Evolutionary conservation across 306 rosid species (phyloP).

Genomic region (Fragaria nilgerrensis): DNA sequence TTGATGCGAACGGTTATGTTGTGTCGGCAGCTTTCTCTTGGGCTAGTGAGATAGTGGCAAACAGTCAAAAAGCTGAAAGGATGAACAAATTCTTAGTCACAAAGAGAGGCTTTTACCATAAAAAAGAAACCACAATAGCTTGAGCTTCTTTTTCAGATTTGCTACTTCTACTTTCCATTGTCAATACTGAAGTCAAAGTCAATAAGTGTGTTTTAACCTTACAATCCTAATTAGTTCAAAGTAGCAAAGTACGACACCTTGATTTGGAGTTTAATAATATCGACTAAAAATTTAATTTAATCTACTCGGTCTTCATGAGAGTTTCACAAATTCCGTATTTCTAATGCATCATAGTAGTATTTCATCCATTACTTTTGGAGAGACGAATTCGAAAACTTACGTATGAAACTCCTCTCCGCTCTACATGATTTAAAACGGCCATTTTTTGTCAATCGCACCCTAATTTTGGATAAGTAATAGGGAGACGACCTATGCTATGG

Average conservation of each 20-base stretch:
- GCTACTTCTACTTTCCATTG: not conserved
- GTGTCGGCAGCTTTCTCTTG: constrained; percentile 32
- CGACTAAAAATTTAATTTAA: not conserved
- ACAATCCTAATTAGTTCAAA: not conserved
- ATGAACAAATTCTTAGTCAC: not conserved
- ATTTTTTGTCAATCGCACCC: too few species aligned
- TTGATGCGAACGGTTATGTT: not conserved
- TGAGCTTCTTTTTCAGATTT: not conserved
- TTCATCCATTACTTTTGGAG: too few species aligned
- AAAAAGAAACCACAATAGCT: not conserved
- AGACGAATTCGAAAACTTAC: too few species aligned
- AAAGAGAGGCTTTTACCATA: constrained; percentile 2
- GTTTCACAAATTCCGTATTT: not conserved
- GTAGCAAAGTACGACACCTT: not conserved
- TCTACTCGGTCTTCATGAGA: not conserved
- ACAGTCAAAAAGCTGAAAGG: not conserved
- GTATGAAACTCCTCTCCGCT: too few species aligned
- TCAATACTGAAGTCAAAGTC: constrained; percentile 33
- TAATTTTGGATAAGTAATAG: too few species aligned
- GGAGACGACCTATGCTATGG: too few species aligned
- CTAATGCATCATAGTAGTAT: not conserved
- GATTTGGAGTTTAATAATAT: not conserved
- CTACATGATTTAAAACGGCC: too few species aligned
- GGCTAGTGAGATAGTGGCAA: constrained; percentile 5
- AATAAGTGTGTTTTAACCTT: not conserved